Evolutionary conservation across 371 early-diverging fungal genomes (phyloP).

Genomic region (Lichtheimia ornata): DNA sequence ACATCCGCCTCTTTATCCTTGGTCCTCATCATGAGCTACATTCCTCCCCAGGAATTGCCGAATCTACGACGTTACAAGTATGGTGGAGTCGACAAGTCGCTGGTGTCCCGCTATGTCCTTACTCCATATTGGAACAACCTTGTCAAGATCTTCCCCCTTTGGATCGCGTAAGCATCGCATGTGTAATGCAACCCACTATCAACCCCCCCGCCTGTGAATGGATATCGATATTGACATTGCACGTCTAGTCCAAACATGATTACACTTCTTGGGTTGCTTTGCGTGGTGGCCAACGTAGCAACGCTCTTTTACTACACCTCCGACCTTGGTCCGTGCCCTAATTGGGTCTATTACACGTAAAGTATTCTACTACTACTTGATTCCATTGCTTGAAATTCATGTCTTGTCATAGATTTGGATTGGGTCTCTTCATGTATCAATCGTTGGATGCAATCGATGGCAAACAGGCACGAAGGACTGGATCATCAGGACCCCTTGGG

Average conservation of each 20-base stretch:
- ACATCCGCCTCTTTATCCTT: no score
- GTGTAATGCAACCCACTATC: neutral
- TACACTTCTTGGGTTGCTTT: constrained; percentile 91
- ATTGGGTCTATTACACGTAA: constrained; percentile 83
- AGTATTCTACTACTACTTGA: no score
- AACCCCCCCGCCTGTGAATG: neutral
- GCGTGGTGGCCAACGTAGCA: constrained; percentile 74
- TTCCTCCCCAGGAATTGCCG: constrained; percentile 33
- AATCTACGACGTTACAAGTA: constrained; percentile 85
- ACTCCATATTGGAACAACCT: constrained; percentile 90
- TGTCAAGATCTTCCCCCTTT: constrained; percentile 84
- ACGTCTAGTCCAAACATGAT: constrained; percentile 92
- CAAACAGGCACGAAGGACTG: constrained; percentile 96
- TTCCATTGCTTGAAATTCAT: neutral
- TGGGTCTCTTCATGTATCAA: constrained; percentile 92
- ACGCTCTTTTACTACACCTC: constrained; percentile 75
- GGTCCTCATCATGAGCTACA: constrained; percentile 21
- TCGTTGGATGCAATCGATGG: constrained; percentile 98
- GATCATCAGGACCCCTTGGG: constrained; percentile 89
- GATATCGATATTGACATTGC: neutral
- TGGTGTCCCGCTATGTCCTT: constrained; percentile 85
- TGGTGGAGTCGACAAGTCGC: constrained; percentile 85
- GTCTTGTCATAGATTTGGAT: constrained; percentile 62
- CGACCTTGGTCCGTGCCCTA: constrained; percentile 79
- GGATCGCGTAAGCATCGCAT: constrained; percentile 72